phyloP scores from a whole-genome alignment of 495 filamentous ascomycete species.

The Penicillium argentinense region DNA sequence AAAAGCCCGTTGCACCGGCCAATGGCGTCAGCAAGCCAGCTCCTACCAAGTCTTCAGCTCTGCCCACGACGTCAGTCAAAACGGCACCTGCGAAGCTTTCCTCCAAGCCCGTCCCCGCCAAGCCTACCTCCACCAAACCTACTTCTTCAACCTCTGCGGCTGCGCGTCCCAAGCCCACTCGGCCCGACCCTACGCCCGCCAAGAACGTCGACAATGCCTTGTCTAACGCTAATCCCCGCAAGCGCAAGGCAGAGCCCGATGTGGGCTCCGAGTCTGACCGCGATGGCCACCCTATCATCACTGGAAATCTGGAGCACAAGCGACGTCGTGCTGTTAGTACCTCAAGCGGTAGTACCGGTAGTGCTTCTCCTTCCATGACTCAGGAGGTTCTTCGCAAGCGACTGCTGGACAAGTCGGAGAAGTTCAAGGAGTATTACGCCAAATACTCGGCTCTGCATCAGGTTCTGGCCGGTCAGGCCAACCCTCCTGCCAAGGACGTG shows the following conservation, averaged over 20 bases:
- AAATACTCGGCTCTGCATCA: constrained; percentile 63
- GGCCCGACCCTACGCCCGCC: background rate
- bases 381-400: constrained; percentile 39
- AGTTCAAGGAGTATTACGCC: constrained; percentile 61
- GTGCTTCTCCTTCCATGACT: constrained; percentile 46
- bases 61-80: background rate
- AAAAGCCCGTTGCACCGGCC: constrained; percentile 21
- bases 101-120: background rate
- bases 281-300: constrained; percentile 8
- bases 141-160: background rate
- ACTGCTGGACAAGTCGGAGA: constrained; percentile 54
- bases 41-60: constrained; percentile 28
- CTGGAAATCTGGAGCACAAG: constrained; percentile 42
- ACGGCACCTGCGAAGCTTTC: background rate
- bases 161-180: background rate
- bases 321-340: constrained; percentile 46
- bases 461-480: constrained; percentile 50
- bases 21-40: constrained; percentile 30
- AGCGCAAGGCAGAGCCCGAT: constrained; percentile 48
- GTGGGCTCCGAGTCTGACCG: background rate
- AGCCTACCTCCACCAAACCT: background rate
- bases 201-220: background rate
- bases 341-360: constrained; percentile 49
- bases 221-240: constrained; percentile 11
- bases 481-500: constrained; percentile 57